Evolutionary conservation across 768 basidiomycete species (phyloP).

Genomic region (Pholiota molesta): DNA sequence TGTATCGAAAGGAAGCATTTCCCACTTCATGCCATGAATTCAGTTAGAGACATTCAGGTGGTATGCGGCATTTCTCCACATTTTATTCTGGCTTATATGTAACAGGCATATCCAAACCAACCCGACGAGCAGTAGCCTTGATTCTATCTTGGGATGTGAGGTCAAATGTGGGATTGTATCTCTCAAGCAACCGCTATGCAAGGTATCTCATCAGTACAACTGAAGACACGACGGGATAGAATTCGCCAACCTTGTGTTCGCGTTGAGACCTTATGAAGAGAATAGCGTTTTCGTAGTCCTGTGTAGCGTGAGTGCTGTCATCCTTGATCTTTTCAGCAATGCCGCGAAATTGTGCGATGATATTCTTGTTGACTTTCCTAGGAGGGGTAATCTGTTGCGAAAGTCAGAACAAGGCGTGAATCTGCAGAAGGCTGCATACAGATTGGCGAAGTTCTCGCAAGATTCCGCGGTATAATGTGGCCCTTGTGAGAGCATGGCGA

Average conservation of each 20-base stretch:
- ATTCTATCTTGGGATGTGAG: conserved; percentile 81
- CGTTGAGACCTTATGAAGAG: conserved; percentile 75
- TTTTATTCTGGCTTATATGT: conserved; percentile 30
- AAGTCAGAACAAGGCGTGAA: neutral
- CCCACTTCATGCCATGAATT: neutral
- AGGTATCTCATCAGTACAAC: neutral
- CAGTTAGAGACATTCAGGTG: neutral
- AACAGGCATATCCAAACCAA: conserved; percentile 84
- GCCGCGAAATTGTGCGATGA: conserved; percentile 55
- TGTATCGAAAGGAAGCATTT: neutral
- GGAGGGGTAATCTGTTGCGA: conserved; percentile 30
- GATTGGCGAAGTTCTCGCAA: conserved; percentile 58
- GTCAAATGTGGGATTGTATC: conserved; percentile 87
- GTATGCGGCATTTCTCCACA: neutral
- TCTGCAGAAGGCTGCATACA: conserved; percentile 34
- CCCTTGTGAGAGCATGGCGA: conserved; percentile 34
- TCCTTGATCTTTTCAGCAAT: conserved; percentile 48
- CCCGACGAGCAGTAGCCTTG: conserved; percentile 81
- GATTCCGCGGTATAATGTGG: conserved; percentile 49
- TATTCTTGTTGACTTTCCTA: conserved; percentile 41
- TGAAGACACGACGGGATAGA: neutral
- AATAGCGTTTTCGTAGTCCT: conserved; percentile 60
- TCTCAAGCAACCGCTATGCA: conserved; percentile 70
- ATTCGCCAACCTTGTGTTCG: conserved; percentile 68
- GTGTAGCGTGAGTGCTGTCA: conserved; percentile 33